Conservation (phyloP, 352 stramenopile genomes). For the Nothophytophthora sp. region DNA sequence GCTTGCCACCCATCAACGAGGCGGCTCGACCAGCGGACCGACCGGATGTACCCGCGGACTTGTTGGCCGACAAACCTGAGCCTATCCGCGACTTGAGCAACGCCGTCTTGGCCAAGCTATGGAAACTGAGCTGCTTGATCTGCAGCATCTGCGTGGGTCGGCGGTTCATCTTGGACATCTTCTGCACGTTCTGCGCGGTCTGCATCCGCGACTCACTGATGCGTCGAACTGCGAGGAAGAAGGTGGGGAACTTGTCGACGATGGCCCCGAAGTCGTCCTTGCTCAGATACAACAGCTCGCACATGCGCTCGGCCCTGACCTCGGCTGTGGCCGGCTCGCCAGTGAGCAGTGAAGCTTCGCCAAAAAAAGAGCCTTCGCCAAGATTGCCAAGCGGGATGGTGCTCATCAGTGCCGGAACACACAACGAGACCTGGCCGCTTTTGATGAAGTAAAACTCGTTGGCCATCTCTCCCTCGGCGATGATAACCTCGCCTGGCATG, state of each 20-base stretch:
- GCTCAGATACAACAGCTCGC: conserved; percentile 62
- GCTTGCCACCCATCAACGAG: conserved; percentile 7
- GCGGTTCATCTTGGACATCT: conserved; percentile 60
- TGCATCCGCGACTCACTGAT: conserved; percentile 73
- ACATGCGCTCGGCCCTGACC: conserved; percentile 62
- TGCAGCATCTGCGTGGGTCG: conserved; percentile 26
- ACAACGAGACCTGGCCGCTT: conserved; percentile 56
- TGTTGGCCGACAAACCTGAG: conserved; percentile 8
- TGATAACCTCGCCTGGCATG: conserved; percentile 73
- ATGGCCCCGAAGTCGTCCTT: conserved; percentile 60
- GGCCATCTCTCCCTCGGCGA: conserved; percentile 53
- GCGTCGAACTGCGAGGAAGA: conserved; percentile 59
- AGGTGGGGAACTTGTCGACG: conserved; percentile 69
- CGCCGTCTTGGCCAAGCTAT: conserved; percentile 12
- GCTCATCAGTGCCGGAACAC: conserved; percentile 28
- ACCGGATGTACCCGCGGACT: not conserved
- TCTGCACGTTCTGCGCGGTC: conserved; percentile 65
- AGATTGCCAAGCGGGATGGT: conserved; percentile 64
- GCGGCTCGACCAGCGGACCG: conserved; percentile 8
- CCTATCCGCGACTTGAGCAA: conserved; percentile 20
- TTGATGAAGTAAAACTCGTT: conserved; percentile 84
- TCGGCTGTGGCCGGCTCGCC: conserved; percentile 57
- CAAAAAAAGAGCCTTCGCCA: conserved; percentile 76
- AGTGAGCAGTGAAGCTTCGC: conserved; percentile 63
- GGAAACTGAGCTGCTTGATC: conserved; percentile 26